phyloP scores from a whole-genome alignment of 2,329 filamentous ascomycete species.

The Aureobasidium sp. region DNA sequence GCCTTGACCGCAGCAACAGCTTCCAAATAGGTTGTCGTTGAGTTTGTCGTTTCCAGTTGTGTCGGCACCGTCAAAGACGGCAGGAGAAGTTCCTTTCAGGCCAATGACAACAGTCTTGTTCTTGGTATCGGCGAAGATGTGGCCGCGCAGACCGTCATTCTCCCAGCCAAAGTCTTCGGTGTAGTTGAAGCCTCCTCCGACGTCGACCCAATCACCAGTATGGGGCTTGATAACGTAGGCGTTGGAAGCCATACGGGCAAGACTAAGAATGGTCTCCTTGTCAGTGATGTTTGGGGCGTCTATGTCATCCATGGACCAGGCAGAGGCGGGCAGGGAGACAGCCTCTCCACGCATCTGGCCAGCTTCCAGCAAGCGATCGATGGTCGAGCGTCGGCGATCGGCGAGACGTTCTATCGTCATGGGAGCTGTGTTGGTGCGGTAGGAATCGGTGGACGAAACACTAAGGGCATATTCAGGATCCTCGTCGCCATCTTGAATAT shows the following conservation, averaged over 20 bases:
- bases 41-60: slow-evolving; percentile 96
- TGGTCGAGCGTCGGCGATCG: slow-evolving; percentile 65
- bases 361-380: slow-evolving; percentile 69
- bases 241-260: slow-evolving; percentile 82
- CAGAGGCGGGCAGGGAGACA: slow-evolving; percentile 58
- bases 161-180: slow-evolving; percentile 91
- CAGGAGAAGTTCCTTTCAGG: slow-evolving; percentile 75
- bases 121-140: slow-evolving; percentile 78
- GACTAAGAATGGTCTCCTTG: slow-evolving; percentile 70
- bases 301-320: slow-evolving; percentile 77
- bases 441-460: not conserved
- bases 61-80: slow-evolving; percentile 88
- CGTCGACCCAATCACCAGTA: slow-evolving; percentile 73
- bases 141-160: slow-evolving; percentile 76
- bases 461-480: not conserved
- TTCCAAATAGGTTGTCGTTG: slow-evolving; percentile 97
- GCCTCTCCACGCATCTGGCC: slow-evolving; percentile 61
- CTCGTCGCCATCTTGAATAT: not conserved
- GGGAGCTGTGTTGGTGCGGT: slow-evolving; percentile 55
- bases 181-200: slow-evolving; percentile 71
- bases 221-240: slow-evolving; percentile 72
- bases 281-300: slow-evolving; percentile 74
- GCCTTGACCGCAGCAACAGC: slow-evolving; percentile 93
- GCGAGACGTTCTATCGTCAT: slow-evolving; percentile 70
- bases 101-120: slow-evolving; percentile 88